A percentile compares a stretch with the other conserved stretches of the same genome.
phyloP scores from a whole-genome alignment of 352 stramenopile genomes.

The Globisporangium camurandrum region DNA sequence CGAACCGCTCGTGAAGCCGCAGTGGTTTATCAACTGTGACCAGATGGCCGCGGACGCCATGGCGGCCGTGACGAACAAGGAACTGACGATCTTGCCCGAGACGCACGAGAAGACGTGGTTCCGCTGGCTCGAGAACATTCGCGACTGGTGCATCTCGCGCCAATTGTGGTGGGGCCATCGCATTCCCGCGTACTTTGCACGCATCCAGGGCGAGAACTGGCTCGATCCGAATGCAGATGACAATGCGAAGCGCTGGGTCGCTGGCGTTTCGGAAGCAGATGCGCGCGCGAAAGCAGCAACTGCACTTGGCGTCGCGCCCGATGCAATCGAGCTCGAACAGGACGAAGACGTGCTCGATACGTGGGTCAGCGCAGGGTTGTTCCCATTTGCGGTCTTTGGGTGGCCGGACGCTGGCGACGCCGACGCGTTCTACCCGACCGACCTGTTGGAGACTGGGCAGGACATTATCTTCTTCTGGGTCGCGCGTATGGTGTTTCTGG shows the following conservation, averaged over 20 bases:
- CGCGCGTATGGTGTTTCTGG: constrained; percentile 95
- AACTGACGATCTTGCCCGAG: constrained; percentile 76
- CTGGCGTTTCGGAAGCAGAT: constrained; percentile 77
- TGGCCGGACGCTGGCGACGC: constrained; percentile 73
- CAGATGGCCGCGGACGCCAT: constrained; percentile 84
- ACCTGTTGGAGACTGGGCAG: constrained; percentile 98
- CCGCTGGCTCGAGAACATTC: constrained; percentile 97
- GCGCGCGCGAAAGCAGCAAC: constrained; percentile 79
- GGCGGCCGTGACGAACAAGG: constrained; percentile 70
- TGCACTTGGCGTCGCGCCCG: constrained; percentile 51
- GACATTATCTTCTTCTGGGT: constrained; percentile 99
- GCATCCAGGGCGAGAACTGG: constrained; percentile 77
- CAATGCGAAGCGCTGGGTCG: constrained; percentile 60
- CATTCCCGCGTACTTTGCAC: constrained; percentile 97
- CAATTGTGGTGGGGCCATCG: constrained; percentile 99
- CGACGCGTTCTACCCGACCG: constrained; percentile 93
- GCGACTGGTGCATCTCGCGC: constrained; percentile 99
- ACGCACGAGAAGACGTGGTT: constrained; percentile 94
- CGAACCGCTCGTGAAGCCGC: constrained; percentile 99
- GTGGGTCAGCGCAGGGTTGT: constrained; percentile 98
- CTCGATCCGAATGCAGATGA: constrained; percentile 69
- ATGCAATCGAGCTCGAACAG: constrained; percentile 88
- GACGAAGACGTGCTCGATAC: constrained; percentile 99
- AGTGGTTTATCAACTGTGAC: constrained; percentile 86
- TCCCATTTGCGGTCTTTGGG: constrained; percentile 88